Base-by-base conservation (phyloP, 495 filamentous ascomycete genomes). In the Penicillium paxilli region DNA sequence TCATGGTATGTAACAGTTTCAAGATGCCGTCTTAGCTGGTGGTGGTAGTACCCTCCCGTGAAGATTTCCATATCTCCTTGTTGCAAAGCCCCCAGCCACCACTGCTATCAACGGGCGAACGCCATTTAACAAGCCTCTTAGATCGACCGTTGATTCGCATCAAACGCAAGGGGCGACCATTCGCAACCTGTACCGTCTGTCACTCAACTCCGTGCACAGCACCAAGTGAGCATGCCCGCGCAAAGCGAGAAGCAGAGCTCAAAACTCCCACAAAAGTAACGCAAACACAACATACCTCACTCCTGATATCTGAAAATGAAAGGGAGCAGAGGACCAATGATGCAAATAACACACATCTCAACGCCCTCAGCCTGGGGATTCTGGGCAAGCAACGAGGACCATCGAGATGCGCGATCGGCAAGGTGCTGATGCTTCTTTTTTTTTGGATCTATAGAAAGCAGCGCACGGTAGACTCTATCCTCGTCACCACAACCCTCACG, bases 131-230 rank as follows among this genome's bases (percentile, higher is more conserved):
- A 55, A 57, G 9, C n/a, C 2, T 20, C 17, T 38, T 8, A 96
- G 94, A 98, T 74, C 89, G 94, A 62, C 89, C 89, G 55, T 83
- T 98, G 47, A 86, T 87, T 62, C 92, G 91, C 71, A 96, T 98
- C 79, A 93, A 94, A 77, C 92, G 95, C 71, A 98, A 98, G 65
- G 94, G 94, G 63, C 88, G 94, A 51, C 94, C 94, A 42, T 93
- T 98, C 57, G 92, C 93, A 59, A 93, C 96, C 83, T 98, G 94
- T 71, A 83, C 89, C 55, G 88, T 98, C 71, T 98, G 94, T 74
- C 87, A 93, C 63, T 87, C 91, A 66, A 84, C 87, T 21, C 89
- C 94, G 64, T 92, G 94, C 77, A 91, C 91, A 72, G 89, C 90
- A 55, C 91, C 93, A 45, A 85, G 90, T 30, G 87, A 92, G 47